A percentile compares a stretch with the other conserved stretches of the same genome.
These are phyloP conservation scores for Curvularia verruculosa DNA, from an alignment of 2,329 filamentous ascomycete genomes.

Conservation along the genomic window DNA sequence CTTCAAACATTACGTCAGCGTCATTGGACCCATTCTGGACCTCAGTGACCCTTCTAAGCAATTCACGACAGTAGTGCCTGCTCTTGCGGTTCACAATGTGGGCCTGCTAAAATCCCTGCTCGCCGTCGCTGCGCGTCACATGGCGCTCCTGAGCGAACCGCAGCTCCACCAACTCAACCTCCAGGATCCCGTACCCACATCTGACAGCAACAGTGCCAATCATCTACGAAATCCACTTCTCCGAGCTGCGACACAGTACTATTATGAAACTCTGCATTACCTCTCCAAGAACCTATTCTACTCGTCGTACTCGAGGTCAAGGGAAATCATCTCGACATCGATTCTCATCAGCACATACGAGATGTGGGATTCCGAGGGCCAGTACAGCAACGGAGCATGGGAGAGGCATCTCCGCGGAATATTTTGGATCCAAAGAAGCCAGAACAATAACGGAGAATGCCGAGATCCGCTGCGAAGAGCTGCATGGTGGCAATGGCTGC, in stretches of 20 bases:
- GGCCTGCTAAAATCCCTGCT: conserved; percentile 65
- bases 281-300: conserved; percentile 65
- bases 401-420: conserved; percentile 68
- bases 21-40: conserved; percentile 51
- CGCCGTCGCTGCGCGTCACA: conserved; percentile 61
- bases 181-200: conserved; percentile 32
- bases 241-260: conserved; percentile 58
- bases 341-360: conserved; percentile 68
- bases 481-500: conserved; percentile 70
- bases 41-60: conserved; percentile 53
- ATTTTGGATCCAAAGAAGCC: conserved; percentile 69
- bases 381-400: conserved; percentile 57
- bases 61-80: conserved; percentile 43
- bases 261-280: conserved; percentile 68
- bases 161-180: conserved; percentile 34
- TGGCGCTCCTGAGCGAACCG: conserved; percentile 49
- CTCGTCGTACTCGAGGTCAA: conserved; percentile 62
- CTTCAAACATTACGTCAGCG: conserved; percentile 49
- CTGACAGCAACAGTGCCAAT: conserved; percentile 15
- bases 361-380: conserved; percentile 65
- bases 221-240: conserved; percentile 38
- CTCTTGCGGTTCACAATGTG: conserved; percentile 57
- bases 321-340: conserved; percentile 64
- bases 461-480: conserved; percentile 61
- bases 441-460: conserved; percentile 65